A percentile compares a stretch with the other conserved stretches of the same genome.
Conservation (phyloP, 306 rosid species). For the Acacia confusa region DNA sequence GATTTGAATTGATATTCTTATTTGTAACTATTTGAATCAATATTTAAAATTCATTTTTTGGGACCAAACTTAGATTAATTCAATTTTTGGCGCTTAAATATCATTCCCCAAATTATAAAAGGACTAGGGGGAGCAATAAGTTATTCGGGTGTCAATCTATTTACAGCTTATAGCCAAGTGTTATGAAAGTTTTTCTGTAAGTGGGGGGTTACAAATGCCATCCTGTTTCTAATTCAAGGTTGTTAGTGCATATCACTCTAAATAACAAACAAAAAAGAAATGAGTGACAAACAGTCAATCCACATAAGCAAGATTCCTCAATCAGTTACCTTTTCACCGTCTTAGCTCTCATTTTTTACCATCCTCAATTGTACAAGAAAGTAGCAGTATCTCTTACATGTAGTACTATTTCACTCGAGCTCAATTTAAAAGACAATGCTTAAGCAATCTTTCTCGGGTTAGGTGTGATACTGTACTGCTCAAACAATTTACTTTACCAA, state of each 20-base stretch:
- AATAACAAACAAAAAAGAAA: neutral
- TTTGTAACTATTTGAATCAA: too few species aligned
- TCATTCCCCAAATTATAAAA: too few species aligned
- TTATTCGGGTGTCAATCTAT: neutral
- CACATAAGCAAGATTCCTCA: neutral
- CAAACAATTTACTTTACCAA: neutral
- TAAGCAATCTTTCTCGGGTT: neutral
- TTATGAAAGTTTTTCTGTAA: too few species aligned
- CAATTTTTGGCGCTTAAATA: neutral
- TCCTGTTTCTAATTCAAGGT: too few species aligned
- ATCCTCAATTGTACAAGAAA: neutral
- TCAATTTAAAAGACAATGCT: neutral
- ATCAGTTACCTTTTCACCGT: neutral
- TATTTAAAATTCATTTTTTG: too few species aligned
- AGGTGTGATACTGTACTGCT: neutral
- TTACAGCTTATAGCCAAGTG: neutral
- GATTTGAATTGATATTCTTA: too few species aligned
- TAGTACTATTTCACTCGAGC: neutral
- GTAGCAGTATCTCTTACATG: neutral
- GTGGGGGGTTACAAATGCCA: rapidly evolving
- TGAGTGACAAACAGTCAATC: neutral
- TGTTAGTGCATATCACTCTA: too few species aligned
- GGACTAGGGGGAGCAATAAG: neutral
- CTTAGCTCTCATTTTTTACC: neutral
- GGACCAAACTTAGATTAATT: neutral